Conservation (phyloP, 1,139 yeast species). For the Diutina pseudorugosa region DNA sequence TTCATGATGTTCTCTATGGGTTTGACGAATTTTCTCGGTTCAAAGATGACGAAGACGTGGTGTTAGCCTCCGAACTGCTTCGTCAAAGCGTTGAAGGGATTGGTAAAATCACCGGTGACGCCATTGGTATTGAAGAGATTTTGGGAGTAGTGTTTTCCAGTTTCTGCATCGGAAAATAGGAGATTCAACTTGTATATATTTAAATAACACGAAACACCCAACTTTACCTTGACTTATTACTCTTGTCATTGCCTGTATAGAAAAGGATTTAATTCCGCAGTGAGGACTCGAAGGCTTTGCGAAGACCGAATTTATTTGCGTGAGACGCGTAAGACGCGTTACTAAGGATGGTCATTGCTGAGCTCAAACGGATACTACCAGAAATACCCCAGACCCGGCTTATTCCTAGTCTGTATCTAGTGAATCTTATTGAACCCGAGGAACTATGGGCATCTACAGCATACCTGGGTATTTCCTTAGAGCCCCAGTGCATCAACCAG, state of each 20-base stretch:
- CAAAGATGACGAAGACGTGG: conserved; percentile 54
- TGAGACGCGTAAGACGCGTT: background rate
- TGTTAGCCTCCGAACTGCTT: conserved; percentile 70
- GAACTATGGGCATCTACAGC: background rate
- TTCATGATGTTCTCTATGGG: conserved; percentile 63
- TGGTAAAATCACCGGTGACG: conserved; percentile 84
- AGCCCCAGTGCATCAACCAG: background rate
- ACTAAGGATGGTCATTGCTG: background rate
- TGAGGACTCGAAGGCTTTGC: too few relatives aligned
- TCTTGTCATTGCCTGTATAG: too few relatives aligned
- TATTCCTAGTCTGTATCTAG: background rate
- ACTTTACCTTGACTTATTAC: too few relatives aligned
- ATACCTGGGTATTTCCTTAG: background rate
- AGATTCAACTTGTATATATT: background rate
- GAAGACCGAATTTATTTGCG: too few relatives aligned
- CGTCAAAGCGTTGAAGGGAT: conserved; percentile 73
- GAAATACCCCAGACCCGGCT: background rate
- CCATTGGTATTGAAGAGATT: conserved; percentile 83
- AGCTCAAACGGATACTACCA: background rate
- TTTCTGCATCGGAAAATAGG: conserved; percentile 84
- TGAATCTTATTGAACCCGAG: background rate
- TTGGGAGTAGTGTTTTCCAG: conserved; percentile 83
- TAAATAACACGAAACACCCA: background rate
- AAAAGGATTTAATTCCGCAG: too few relatives aligned
- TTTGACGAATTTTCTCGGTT: conserved; percentile 45